Percentiles rank a stretch among this genome's conserved stretches.
These are phyloP conservation scores for Suhomyces faveliae DNA, from an alignment of 805 yeast genomes.

Conservation along the genomic window DNA sequence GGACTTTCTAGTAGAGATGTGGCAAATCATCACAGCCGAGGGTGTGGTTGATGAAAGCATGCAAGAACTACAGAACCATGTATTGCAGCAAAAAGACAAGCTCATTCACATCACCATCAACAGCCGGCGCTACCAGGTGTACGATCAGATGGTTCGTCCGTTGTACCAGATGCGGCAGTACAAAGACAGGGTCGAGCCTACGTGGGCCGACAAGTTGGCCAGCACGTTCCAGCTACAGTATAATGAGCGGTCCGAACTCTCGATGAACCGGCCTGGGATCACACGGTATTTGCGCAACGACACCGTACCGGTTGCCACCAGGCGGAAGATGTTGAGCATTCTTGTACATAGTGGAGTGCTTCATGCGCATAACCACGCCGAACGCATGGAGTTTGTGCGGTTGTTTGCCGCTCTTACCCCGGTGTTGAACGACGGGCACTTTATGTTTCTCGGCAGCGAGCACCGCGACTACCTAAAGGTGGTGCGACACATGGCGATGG, in stretches of 20 bases:
- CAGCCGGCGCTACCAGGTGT: slow-evolving; percentile 21
- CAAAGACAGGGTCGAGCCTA: neutral
- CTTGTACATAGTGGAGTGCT: slow-evolving; percentile 19
- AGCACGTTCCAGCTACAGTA: slow-evolving; percentile 22
- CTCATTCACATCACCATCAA: slow-evolving; percentile 30
- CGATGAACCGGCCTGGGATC: slow-evolving; percentile 13
- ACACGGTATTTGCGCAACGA: slow-evolving; percentile 15
- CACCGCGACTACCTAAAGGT: slow-evolving; percentile 19
- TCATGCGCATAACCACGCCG: slow-evolving; percentile 11
- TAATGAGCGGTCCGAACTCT: slow-evolving; percentile 6
- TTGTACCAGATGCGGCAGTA: slow-evolving; percentile 7
- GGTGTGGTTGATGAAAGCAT: neutral
- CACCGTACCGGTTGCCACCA: slow-evolving; percentile 11
- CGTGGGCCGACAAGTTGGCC: slow-evolving; percentile 27
- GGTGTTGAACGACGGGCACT: slow-evolving; percentile 19
- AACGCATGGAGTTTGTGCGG: slow-evolving; percentile 13
- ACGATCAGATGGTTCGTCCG: slow-evolving; percentile 19
- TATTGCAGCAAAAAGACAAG: slow-evolving; percentile 19
- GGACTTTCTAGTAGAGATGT: slow-evolving; percentile 20
- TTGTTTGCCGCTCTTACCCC: slow-evolving; percentile 17
- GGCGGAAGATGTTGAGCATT: slow-evolving; percentile 19
- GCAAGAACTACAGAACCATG: slow-evolving; percentile 14
- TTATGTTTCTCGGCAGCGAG: slow-evolving; percentile 16
- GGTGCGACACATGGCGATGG: slow-evolving; percentile 17
- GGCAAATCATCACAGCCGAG: slow-evolving; percentile 22